Evolutionary conservation across 768 basidiomycete species (phyloP), one percentile per base, ranked within the genome.

Genomic region (Neoboletus magnificus): DNA sequence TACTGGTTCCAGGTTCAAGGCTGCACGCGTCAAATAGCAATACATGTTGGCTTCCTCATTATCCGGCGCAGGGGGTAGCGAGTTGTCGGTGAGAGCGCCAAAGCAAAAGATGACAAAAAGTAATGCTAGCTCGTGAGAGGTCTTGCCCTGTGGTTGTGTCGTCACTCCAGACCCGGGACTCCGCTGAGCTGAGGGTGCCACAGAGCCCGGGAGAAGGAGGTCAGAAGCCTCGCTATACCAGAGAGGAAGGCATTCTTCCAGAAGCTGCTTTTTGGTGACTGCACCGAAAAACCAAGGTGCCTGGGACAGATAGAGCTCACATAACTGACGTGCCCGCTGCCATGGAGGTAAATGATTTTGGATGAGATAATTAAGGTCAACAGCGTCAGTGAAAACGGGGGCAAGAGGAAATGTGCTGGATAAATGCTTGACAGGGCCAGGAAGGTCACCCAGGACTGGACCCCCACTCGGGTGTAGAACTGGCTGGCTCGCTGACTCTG

Each of bases 231-330:
- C 84, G n/a, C 68, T 68, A 56, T 85, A 88, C 82, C 83, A 87
- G 41, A 81, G 60, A 16, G 86, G 86, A n/a, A 87, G 71, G 18
- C 82, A 70, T 56, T 87, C 85, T 53, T 86, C 82, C n/a, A 81
- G 68, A 10, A 87, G 69, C 57, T 91, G 87, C 16, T 73, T 74
- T 42, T 77, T 74, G 3, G 84, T 84, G 36, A 90, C 81, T 2
- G 87, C 84, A 22, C 87, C 84, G 55, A 87, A 89, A 65, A 89
- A 88, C 89, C 89, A 91, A 0, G 86, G 84, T 3, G 87, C 86
- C 63, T 87, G 84, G n/a, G 85, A 84, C 39, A 89, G 78, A 67
- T 90, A 91, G 13, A 87, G 75, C n/a, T 83, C 79, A 60, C 78
- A 79, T 33, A 91, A 76, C 32, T 81, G 77, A 43, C 70, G 73